Conservation (phyloP, 2,329 filamentous ascomycete genomes). For the Exutisphaerella laricina region DNA sequence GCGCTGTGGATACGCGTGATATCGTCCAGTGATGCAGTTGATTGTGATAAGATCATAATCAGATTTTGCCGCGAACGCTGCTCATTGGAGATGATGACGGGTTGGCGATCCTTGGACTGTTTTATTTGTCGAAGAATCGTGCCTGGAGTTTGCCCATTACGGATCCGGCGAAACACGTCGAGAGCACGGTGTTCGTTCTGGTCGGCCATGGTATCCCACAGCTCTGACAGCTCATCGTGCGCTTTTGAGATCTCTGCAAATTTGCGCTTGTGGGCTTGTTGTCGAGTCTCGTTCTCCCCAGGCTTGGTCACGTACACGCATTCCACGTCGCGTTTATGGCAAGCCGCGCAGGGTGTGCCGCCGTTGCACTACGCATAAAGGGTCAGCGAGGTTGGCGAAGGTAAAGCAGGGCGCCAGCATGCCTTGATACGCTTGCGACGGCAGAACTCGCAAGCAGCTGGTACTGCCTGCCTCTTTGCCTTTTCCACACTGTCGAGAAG, state of each 20-base stretch:
- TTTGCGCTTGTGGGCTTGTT: conserved; percentile 18
- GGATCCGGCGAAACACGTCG: conserved; percentile 10
- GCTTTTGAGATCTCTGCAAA: conserved; percentile 15
- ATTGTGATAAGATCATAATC: conserved; percentile 9
- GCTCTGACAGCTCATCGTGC: conserved; percentile 6
- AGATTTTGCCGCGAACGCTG: conserved; percentile 7
- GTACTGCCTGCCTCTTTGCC: conserved; percentile 1
- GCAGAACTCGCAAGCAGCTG: conserved; percentile 7
- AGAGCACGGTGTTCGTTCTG: conserved; percentile 5
- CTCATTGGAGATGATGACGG: conserved; percentile 1
- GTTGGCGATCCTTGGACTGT: neutral
- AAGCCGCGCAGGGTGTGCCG: conserved; percentile 8
- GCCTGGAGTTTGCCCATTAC: conserved; percentile 9
- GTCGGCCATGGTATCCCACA: conserved; percentile 3
- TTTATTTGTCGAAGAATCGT: conserved; percentile 7
- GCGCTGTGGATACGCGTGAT: conserved; percentile 4
- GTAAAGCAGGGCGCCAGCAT: too few relatives aligned
- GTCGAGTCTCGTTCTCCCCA: conserved; percentile 16
- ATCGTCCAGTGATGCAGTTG: conserved; percentile 14
- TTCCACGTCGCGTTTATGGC: conserved; percentile 1
- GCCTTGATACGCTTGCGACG: neutral
- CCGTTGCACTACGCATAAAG: conserved; percentile 6
- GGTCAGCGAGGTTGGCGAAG: neutral
- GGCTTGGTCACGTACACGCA: conserved; percentile 16
- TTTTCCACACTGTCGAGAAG: neutral